Evolutionary conservation across 2,329 filamentous ascomycete species (phyloP), one percentile per base, ranked within the genome.

Genomic region (Ascochyta lentis): DNA sequence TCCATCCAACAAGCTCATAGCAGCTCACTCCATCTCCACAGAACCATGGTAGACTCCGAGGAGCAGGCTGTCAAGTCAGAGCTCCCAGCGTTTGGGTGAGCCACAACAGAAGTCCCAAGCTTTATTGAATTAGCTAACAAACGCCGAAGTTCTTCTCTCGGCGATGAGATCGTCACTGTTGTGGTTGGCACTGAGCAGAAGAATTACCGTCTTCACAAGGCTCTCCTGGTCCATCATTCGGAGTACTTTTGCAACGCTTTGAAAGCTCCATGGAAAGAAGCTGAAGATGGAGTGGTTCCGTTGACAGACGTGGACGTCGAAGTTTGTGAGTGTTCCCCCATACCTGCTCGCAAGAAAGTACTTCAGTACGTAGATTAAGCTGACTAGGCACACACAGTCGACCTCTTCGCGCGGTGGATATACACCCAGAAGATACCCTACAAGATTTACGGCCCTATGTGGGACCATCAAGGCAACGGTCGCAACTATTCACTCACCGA

Each of bases 201-300:
- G n/a, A 51, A 35, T 12, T 63, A 54, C 39, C 10, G 48, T 8
- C 37, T 61, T 5, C 61, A 67, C 44, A 58, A 59, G 31, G 41
- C 29, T 3, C 16, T 65, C 1, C 41, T 68, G 0, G 34, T 19
- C 4, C 38, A 58, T 10, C 50, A 61, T 16, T 63, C 60, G 0
- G 58, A 53, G 0, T 67, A 61, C 42, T 67, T 65, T 34, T 40
- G 51, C 10, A 57, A 53, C 1, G 61, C 63, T 3, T 37, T 66
- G 6, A 34, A 34, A 8, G 52, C 61, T 8, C 33, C 44, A 4
- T 65, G 63, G 54, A 49, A 35, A 16, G 53, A 66, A 34, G 46
- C 44, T 5, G 6, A 49, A 26, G 56, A 63, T 3, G 22, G 52
- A 8, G 34, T 37, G 10, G 16, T 37, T 16, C 15, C 12, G 13